Base-by-base conservation (phyloP, 805 yeast species). In the Vanderwaltozyma yarrowii region DNA sequence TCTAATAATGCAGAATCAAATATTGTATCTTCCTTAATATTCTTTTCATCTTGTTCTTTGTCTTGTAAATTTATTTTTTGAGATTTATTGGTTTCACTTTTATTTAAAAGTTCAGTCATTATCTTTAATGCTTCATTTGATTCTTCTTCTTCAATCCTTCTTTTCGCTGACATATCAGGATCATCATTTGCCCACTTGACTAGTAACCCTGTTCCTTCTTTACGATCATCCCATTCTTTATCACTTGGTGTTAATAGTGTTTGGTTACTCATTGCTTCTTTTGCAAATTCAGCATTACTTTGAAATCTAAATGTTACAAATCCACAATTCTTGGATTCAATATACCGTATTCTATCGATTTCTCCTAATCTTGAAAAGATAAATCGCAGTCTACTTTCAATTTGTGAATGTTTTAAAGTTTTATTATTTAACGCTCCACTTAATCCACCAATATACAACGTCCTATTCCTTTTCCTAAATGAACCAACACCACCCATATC, bases 401-500 rank as follows among this genome's bases (percentile, higher is more conserved):
- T 39, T 54, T 45, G 51, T 51, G 67, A 34, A 35, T 67, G 27
- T 51, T 56, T 44, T 66, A 74, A 3, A 61, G 50, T 33, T 52
- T 62, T 35, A 52, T 45, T 41, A 66, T 73, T 41, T 64, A 62
- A 35, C 56, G 67, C 40, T 50, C 70, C 52, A 65, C 58, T 29
- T 58, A 71, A 15, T 55, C 67, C 45, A 74, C 94, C 92, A 2
- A 89, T 73, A 53, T 80, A 88, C 2, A 89, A 56, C 0, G 96
- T 86, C 37, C 77, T 62, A 54, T 87, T 88, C n/a, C 66, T 65
- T 27, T 67, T 62, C 47, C 72, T 68, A 54, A 89, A 78, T 18
- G 85, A 77, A 0, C 97, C 98, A 3, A 87, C 80, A 25, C 98
- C 98, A 21, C 81, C 76, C 96, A 87, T 87, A 60, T 89, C 97